Base-by-base conservation (phyloP, 805 yeast genomes). In the Millerozyma miso region DNA sequence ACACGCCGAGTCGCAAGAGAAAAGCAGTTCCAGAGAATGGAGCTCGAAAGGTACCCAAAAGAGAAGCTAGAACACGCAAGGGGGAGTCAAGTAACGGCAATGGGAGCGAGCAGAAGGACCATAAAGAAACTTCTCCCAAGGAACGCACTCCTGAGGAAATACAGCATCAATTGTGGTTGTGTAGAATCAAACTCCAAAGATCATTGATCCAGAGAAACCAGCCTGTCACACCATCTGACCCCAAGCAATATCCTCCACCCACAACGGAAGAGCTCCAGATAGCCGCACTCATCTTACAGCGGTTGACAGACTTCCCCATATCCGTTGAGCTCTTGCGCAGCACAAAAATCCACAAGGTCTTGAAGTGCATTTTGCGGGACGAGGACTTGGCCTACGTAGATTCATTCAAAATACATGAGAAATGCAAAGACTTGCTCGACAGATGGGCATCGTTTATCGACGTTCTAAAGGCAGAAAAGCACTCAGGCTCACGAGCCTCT, bases 331-430 rank as follows among this genome's bases (percentile, higher is more conserved):
- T 75, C 16, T 60, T 77, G 44, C 63, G 60, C 38, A 56, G 58
- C 17, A 73, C 80, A 13, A 77, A 75, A 50, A 60, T 77, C 40
- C 80, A 76, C 52, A 77, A 77, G 54, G 80, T 77, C 1, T 53
- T 77, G 45, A 74, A 71, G 52, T 76, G 77, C 42, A 73, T 77
- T 16, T 45, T 67, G 39, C 67, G 65, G 43, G 64, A 67, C 45
- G 62, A 60, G 19, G 60, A 59, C 31, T 60, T 74, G 47, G 71
- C 63, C 45, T 65, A 69, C 45, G 64, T 69, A 12, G 68, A 71
- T 32, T 71, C 74, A 46, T 71, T 65, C 54, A 63, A 69, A 44
- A 63, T 76, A 44, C 79, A 74, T 45, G 71, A 68, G 41, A 60
- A 74, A 47, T 69, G 76, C 44, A 59, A 56, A 18, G 67, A 65